These are phyloP conservation scores for Podochytrium sp. DNA, from an alignment of 192 early-diverging fungal species.

Conservation along the genomic window DNA sequence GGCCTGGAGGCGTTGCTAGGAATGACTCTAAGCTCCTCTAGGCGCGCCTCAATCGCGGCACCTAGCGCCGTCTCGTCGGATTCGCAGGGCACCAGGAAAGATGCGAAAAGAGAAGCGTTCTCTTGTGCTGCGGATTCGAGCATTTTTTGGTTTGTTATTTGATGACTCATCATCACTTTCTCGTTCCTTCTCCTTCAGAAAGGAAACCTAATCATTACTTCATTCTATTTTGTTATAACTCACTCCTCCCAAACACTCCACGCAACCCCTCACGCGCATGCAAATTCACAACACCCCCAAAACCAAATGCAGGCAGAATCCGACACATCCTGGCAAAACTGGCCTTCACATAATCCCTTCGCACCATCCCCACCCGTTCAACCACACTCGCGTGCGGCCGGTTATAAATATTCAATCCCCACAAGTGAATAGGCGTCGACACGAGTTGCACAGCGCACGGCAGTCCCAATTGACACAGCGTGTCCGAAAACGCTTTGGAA, in stretches of 20 bases:
- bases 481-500: slow-evolving; percentile 27
- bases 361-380: slow-evolving; percentile 22
- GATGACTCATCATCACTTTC: too few relatives aligned
- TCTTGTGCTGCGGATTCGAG: too few relatives aligned
- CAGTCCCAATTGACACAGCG: slow-evolving; percentile 42
- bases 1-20: too few relatives aligned
- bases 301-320: slow-evolving; percentile 56
- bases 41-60: too few relatives aligned
- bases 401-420: slow-evolving; percentile 54
- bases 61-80: too few relatives aligned
- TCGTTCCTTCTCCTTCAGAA: too few relatives aligned
- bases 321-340: slow-evolving; percentile 38
- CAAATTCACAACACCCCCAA: slow-evolving; percentile 48
- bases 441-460: slow-evolving; percentile 46
- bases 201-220: too few relatives aligned
- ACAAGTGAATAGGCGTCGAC: slow-evolving; percentile 48
- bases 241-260: not conserved
- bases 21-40: too few relatives aligned
- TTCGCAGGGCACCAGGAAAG: too few relatives aligned
- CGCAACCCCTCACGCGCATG: not conserved
- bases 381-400: slow-evolving; percentile 6
- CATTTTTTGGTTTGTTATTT: too few relatives aligned
- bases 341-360: slow-evolving; percentile 32
- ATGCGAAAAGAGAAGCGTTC: too few relatives aligned
- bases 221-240: too few relatives aligned